Base-by-base conservation (phyloP, 192 early-diverging fungal species). In the Backusella morwellensis region DNA sequence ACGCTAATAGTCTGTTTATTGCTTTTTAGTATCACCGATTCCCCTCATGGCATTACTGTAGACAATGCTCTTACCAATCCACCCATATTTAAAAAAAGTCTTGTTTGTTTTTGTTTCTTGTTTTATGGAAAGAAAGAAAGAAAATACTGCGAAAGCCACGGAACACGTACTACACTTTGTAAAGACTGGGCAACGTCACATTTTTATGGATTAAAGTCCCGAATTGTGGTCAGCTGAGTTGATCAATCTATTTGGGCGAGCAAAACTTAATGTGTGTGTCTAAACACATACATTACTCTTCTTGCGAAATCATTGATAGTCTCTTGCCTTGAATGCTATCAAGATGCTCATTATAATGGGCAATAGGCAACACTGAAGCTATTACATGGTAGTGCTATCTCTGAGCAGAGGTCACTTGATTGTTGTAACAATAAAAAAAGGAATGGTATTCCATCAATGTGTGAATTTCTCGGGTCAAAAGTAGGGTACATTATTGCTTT, bases 1-100 rank as follows among this genome's bases (percentile, higher is more conserved):
- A 98, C 77, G 21, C 94, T 95, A 75, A 98, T 83, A 78, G 92
- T 89, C 96, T 84, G 74, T 72, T 26, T n/a, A 79, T 38, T 52
- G 68, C 3, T 2, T 32, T 32, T 56, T 56, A 26, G 14, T 42
- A 8, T 38, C 21, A 9, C 32, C 32, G 32, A 7, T 15, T 7
- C 70, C 54, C 23, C 11, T 36, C 8, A 15, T 35, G 17, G 21
- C 42, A 40, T 1, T 17, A 29, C 4, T 42, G 42, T 29, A n/a
- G 17, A 32, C 11, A 29, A 44, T 6, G 6, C 6, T 0, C 70
- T 72, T 72, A 72, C 70, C 40, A 72, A 40, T 23, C 41, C 70
- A 47, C 26, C 70, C 70, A 72, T 72, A 47, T 1, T 72, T 17
- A 35, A 67, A 34, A 34, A 36, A 35, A 59, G 0, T 29, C 9